phyloP scores from a whole-genome alignment of 2,329 filamentous ascomycete species.

The Chaetomiaceae sp. region DNA sequence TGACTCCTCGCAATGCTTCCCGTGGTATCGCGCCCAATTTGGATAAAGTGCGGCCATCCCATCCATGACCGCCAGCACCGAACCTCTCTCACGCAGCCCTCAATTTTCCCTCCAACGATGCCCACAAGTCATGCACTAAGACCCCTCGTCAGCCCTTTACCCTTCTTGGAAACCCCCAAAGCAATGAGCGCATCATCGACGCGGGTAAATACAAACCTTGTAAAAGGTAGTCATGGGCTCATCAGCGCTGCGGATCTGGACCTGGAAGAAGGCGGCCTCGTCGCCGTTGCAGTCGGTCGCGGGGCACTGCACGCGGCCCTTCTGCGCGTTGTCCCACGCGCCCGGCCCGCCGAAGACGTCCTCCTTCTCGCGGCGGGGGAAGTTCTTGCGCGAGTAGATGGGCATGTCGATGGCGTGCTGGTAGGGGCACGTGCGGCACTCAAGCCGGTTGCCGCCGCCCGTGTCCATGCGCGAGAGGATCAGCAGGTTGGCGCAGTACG shows the following conservation, averaged over 20 bases:
- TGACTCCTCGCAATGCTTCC: constrained; percentile 27
- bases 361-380: constrained; percentile 81
- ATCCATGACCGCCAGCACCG: not conserved
- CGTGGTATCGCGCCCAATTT: not conserved
- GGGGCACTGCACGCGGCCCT: constrained; percentile 75
- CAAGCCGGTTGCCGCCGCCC: constrained; percentile 65
- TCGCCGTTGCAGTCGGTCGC: constrained; percentile 72
- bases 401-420: constrained; percentile 73
- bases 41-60: not conserved
- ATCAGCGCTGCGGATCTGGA: constrained; percentile 96
- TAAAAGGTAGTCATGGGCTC: constrained; percentile 98
- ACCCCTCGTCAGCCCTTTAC: constrained; percentile 10
- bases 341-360: constrained; percentile 84
- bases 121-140: constrained; percentile 60
- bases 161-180: not conserved
- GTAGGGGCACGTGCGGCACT: constrained; percentile 94
- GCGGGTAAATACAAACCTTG: constrained; percentile 50
- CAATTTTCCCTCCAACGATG: constrained; percentile 62
- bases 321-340: constrained; percentile 88
- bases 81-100: not conserved
- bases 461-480: constrained; percentile 58
- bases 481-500: constrained; percentile 76
- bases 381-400: constrained; percentile 76
- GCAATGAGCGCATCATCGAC: not conserved
- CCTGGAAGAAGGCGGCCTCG: constrained; percentile 89